A percentile compares a stretch with the other conserved stretches of the same genome.
phyloP scores from a whole-genome alignment of 225 moss, liverwort and hornwort genomes.

The Marchantia polymorpha region DNA sequence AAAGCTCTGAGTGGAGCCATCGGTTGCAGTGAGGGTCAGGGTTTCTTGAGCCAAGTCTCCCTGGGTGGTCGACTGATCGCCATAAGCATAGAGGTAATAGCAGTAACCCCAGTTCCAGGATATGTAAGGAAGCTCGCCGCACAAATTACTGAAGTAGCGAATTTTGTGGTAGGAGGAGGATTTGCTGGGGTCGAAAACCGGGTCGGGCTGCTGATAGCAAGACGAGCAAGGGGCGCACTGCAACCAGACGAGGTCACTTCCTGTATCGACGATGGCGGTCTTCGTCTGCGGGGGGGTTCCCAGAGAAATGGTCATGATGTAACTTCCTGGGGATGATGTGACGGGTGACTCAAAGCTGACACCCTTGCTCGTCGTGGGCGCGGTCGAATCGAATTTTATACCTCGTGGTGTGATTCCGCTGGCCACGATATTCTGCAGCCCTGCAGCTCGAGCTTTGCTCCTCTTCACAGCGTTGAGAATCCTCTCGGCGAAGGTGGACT shows the following conservation, averaged over 20 bases:
- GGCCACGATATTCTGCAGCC: background rate
- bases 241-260: constrained; percentile 35
- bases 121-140: constrained; percentile 22
- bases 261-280: constrained; percentile 34
- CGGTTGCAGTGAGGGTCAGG: no score
- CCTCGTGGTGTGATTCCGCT: constrained; percentile 5
- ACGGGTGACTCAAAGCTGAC: constrained; percentile 15
- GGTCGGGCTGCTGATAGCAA: constrained; percentile 21
- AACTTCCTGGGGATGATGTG: constrained; percentile 28
- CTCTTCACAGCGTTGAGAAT: constrained; percentile 18
- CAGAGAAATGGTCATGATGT: constrained; percentile 31
- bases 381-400: background rate
- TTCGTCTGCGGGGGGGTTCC: constrained; percentile 30
- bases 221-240: no score
- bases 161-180: constrained; percentile 29
- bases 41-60: no score
- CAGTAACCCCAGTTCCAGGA: constrained; percentile 13
- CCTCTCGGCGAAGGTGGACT: constrained; percentile 2
- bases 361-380: background rate
- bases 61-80: no score
- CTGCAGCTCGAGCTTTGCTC: constrained; percentile 3
- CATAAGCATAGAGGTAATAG: no score
- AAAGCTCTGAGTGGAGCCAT: no score
- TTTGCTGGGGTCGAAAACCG: constrained; percentile 14
- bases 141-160: constrained; percentile 12